These are phyloP conservation scores for Talaromyces sp. DNA, from an alignment of 2,329 filamentous ascomycete genomes.

Conservation along the genomic window DNA sequence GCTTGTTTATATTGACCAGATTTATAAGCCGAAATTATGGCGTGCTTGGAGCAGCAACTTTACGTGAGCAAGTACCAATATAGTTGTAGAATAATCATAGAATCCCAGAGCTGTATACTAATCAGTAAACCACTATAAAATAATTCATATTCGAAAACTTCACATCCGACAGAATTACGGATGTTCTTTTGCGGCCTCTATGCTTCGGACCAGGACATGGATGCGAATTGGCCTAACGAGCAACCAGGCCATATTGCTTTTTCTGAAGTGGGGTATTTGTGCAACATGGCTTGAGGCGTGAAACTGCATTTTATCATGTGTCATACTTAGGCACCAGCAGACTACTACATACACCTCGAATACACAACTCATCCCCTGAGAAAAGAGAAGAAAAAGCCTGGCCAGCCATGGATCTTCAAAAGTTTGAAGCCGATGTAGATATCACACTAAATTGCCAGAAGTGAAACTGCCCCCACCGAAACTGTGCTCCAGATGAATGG, in stretches of 20 bases:
- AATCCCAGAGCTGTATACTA: background rate
- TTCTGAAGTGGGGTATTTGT: background rate
- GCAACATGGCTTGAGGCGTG: background rate
- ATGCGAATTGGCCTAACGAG: background rate
- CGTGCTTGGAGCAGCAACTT: background rate
- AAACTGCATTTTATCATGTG: background rate
- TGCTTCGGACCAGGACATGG: background rate
- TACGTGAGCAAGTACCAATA: constrained; percentile 1
- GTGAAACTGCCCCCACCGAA: background rate
- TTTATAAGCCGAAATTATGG: background rate
- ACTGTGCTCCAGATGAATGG: background rate
- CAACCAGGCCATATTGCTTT: background rate
- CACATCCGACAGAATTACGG: background rate
- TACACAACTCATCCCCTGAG: background rate
- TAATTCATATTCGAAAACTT: background rate
- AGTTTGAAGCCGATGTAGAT: background rate
- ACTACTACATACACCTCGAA: background rate
- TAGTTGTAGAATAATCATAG: background rate
- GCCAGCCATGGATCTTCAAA: background rate
- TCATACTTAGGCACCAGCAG: background rate
- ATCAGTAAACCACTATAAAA: background rate
- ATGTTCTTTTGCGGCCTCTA: background rate
- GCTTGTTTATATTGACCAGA: background rate
- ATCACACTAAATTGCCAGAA: background rate
- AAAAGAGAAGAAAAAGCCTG: background rate